Conservation (phyloP, 2,329 filamentous ascomycete species). For the Mycosphaerella sp. region DNA sequence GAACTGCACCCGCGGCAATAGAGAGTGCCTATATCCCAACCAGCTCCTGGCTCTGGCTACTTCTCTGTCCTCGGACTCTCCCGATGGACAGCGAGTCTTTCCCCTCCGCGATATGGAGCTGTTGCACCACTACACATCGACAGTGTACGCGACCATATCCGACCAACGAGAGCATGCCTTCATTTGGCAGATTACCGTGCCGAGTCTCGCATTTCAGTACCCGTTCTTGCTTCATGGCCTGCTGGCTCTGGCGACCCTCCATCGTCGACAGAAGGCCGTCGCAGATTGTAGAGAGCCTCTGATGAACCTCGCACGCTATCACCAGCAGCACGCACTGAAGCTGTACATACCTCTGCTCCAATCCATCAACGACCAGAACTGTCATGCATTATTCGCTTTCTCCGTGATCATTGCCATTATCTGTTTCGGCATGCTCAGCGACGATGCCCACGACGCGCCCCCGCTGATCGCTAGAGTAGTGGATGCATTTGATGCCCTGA, state of each 20-base stretch:
- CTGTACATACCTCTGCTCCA: constrained; percentile 21
- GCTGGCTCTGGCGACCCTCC: constrained; percentile 16
- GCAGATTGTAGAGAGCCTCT: constrained; percentile 8
- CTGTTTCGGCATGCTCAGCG: constrained; percentile 18
- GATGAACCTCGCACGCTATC: constrained; percentile 20
- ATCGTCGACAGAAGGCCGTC: constrained; percentile 13
- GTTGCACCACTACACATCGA: constrained; percentile 22
- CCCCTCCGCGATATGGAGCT: constrained; percentile 23
- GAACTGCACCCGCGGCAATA: constrained; percentile 21
- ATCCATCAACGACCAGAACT: constrained; percentile 20
- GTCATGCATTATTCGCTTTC: constrained; percentile 22
- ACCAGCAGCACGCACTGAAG: constrained; percentile 22
- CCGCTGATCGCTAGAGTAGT: constrained; percentile 13
- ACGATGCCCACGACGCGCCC: constrained; percentile 3
- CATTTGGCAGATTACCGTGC: constrained; percentile 17
- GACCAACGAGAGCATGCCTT: constrained; percentile 6
- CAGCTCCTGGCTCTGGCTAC: constrained; percentile 13
- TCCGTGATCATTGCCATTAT: constrained; percentile 14
- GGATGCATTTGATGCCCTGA: constrained; percentile 18
- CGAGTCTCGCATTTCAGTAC: constrained; percentile 16
- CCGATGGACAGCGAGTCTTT: constrained; percentile 13
- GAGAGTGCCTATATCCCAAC: constrained; percentile 17
- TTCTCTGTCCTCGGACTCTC: constrained; percentile 1
- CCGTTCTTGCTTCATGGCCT: constrained; percentile 21
- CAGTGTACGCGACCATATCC: constrained; percentile 16